Percentiles rank a stretch among this genome's conserved stretches.
Evolutionary conservation across 305 asterid species (phyloP).

Genomic region (Fraxinus sp.): DNA sequence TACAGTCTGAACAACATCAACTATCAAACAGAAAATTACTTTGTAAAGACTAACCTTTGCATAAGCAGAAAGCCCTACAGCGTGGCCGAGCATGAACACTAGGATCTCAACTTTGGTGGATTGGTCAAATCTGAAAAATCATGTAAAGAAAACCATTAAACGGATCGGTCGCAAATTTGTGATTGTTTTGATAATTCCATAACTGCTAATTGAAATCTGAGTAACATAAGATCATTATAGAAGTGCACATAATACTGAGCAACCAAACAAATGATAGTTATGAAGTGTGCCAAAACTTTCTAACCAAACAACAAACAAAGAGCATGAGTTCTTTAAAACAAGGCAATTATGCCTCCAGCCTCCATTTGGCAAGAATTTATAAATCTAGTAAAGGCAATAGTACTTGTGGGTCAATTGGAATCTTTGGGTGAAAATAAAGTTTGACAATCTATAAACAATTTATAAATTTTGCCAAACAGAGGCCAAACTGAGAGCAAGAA

Average conservation of each 20-base stretch:
- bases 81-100: constrained; percentile 50
- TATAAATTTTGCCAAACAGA: too few relatives aligned
- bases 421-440: too few relatives aligned
- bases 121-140: constrained; percentile 62
- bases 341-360: not conserved
- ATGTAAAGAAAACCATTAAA: constrained; percentile 6
- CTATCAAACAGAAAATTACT: constrained; percentile 19
- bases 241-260: not conserved
- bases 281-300: not conserved
- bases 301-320: not conserved
- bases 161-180: not conserved
- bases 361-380: too few relatives aligned
- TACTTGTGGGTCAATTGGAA: too few relatives aligned
- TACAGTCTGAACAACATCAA: constrained; percentile 7
- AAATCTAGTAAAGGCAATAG: too few relatives aligned
- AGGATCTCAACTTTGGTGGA: constrained; percentile 58
- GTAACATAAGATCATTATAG: not conserved
- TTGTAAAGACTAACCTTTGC: constrained; percentile 59
- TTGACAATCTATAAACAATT: too few relatives aligned
- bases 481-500: too few relatives aligned
- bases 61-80: constrained; percentile 56
- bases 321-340: not conserved
- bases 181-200: not conserved
- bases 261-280: not conserved
- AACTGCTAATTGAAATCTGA: not conserved